These are phyloP conservation scores for Quercus bicolor DNA, from an alignment of 306 rosid species.

Conservation along the genomic window DNA sequence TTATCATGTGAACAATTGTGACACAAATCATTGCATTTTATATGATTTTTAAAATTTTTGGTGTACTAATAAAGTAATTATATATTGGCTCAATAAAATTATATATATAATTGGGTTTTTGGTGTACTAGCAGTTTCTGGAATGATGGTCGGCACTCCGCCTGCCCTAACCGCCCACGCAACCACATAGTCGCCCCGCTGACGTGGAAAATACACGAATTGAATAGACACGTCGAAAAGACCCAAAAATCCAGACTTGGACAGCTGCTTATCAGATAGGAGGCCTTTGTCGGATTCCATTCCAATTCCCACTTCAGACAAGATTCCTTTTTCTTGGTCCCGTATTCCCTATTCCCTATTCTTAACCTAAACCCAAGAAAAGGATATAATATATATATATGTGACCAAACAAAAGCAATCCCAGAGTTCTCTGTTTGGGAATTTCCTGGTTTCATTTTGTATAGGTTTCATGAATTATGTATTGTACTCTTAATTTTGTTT, in stretches of 20 bases:
- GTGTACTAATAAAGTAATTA: too few relatives aligned
- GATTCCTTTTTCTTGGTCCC: background rate
- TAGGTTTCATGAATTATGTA: too few relatives aligned
- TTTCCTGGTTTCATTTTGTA: too few relatives aligned
- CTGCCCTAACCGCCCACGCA: constrained; percentile 26
- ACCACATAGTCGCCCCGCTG: constrained; percentile 14
- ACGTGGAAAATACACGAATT: background rate
- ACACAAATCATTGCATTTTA: too few relatives aligned
- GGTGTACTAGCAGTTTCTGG: background rate
- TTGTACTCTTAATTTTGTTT: too few relatives aligned
- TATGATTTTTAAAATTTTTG: too few relatives aligned
- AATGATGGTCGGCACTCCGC: constrained; percentile 20
- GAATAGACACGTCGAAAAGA: background rate
- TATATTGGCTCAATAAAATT: too few relatives aligned
- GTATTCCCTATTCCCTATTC: background rate
- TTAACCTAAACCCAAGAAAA: background rate
- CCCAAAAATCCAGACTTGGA: background rate
- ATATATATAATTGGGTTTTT: too few relatives aligned
- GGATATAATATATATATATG: background rate
- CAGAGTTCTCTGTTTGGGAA: too few relatives aligned
- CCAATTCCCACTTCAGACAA: constrained; percentile 6
- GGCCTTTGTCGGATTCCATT: background rate
- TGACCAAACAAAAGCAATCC: too few relatives aligned
- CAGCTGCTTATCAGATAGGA: background rate
- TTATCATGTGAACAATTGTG: accelerated